A percentile compares a stretch with the other conserved stretches of the same genome.
phyloP scores from a whole-genome alignment of 306 rosid species.

The Dalbergia cochinchinensis region DNA sequence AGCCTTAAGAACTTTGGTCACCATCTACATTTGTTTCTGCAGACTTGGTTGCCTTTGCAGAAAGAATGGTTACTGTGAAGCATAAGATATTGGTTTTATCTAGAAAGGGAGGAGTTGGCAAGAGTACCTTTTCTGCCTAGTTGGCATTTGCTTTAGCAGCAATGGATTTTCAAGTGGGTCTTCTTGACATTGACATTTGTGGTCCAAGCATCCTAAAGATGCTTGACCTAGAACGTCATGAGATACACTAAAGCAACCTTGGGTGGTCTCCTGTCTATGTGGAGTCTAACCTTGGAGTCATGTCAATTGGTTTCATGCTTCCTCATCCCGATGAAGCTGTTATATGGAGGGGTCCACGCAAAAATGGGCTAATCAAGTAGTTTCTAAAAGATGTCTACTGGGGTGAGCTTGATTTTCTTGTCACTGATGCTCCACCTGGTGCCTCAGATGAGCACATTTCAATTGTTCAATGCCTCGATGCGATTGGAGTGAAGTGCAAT shows the following conservation, averaged over 20 bases:
- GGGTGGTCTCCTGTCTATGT: constrained; percentile 98
- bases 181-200: constrained; percentile 93
- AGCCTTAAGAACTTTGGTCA: neutral
- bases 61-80: constrained; percentile 94
- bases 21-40: constrained; percentile 46
- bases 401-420: constrained; percentile 92
- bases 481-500: constrained; percentile 86
- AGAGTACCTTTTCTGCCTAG: constrained; percentile 96
- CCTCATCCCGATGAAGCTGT: constrained; percentile 83
- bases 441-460: constrained; percentile 95
- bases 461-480: constrained; percentile 79
- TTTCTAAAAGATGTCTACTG: constrained; percentile 89
- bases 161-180: constrained; percentile 90
- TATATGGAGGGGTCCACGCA: constrained; percentile 94
- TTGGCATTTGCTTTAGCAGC: constrained; percentile 90
- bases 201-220: constrained; percentile 98
- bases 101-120: constrained; percentile 97
- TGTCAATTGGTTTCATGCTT: constrained; percentile 95
- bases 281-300: constrained; percentile 91
- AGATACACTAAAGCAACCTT: constrained; percentile 93
- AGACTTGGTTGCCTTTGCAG: constrained; percentile 86
- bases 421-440: constrained; percentile 98
- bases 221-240: constrained; percentile 95
- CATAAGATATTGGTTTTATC: constrained; percentile 91
- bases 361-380: constrained; percentile 86